A percentile compares a stretch with the other conserved stretches of the same genome.
phyloP scores from a whole-genome alignment of 495 filamentous ascomycete species.

The Talaromyces proteolyticus region DNA sequence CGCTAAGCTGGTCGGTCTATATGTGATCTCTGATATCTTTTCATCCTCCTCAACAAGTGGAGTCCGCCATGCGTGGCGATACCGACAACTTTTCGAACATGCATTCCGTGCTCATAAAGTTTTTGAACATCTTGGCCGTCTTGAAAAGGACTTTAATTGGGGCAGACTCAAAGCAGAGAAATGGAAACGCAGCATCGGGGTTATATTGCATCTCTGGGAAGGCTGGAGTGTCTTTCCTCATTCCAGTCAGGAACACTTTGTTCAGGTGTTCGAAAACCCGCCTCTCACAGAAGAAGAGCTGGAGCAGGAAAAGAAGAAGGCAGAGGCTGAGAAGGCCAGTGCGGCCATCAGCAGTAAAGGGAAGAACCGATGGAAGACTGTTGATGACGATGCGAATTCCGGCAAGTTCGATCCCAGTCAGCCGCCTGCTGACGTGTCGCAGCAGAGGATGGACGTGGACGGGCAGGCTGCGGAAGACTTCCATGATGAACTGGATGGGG shows the following conservation, averaged over 20 bases:
- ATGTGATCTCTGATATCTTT: conserved; percentile 83
- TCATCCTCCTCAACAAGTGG: conserved; percentile 78
- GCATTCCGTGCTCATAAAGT: conserved; percentile 62
- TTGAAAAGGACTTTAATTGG: conserved; percentile 75
- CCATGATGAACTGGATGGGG: conserved; percentile 25
- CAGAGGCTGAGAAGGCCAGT: conserved; percentile 31
- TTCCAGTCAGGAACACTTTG: conserved; percentile 67
- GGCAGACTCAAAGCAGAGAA: conserved; percentile 81
- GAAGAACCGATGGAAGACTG: conserved; percentile 67
- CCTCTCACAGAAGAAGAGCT: conserved; percentile 50
- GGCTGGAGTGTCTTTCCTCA: conserved; percentile 83
- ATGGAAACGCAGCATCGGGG: conserved; percentile 77
- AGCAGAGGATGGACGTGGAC: too few relatives aligned
- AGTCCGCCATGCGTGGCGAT: conserved; percentile 86
- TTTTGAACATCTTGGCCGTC: conserved; percentile 74
- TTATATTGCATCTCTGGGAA: conserved; percentile 77
- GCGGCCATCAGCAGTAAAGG: conserved; percentile 29
- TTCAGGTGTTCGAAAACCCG: conserved; percentile 66
- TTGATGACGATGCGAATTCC: conserved; percentile 49
- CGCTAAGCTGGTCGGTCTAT: conserved; percentile 76
- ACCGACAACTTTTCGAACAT: conserved; percentile 77
- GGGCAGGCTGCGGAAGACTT: conserved; percentile 19
- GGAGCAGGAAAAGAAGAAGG: conserved; percentile 45
- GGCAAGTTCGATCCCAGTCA: conserved; percentile 26
- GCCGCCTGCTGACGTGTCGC: too few relatives aligned